These are phyloP conservation scores for Monosporozyma servazzii DNA, from an alignment of 805 yeast species.

Conservation along the genomic window DNA sequence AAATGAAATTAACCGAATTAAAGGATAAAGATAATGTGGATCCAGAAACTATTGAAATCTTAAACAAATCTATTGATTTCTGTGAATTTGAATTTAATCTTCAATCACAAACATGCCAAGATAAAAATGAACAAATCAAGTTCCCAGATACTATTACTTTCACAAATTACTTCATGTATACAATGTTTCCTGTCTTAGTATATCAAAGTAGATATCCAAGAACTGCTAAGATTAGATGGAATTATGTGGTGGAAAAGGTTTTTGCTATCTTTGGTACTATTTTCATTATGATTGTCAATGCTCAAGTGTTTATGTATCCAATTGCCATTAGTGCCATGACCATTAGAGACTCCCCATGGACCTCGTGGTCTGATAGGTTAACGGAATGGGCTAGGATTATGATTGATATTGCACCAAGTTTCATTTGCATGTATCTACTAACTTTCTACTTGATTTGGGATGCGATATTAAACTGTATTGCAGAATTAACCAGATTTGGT, in stretches of 20 bases:
- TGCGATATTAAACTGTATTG: slow-evolving; percentile 79
- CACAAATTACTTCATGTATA: slow-evolving; percentile 59
- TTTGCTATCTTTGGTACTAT: slow-evolving; percentile 84
- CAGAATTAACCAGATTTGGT: slow-evolving; percentile 80
- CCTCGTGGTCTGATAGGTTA: slow-evolving; percentile 15
- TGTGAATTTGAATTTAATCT: slow-evolving; percentile 62
- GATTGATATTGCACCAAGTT: slow-evolving; percentile 70
- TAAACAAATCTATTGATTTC: slow-evolving; percentile 47
- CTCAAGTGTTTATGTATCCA: slow-evolving; percentile 72
- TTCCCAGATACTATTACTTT: slow-evolving; percentile 72
- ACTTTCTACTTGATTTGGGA: slow-evolving; percentile 93
- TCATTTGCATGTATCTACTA: slow-evolving; percentile 63
- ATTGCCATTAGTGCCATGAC: slow-evolving; percentile 49
- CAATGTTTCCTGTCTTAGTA: slow-evolving; percentile 86
- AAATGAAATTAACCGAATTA: slow-evolving; percentile 7
- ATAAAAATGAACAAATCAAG: not conserved
- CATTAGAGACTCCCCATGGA: slow-evolving; percentile 33
- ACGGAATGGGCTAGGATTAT: slow-evolving; percentile 33
- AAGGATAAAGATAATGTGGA: slow-evolving; percentile 10
- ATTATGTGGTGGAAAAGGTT: slow-evolving; percentile 57
- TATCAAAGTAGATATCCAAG: slow-evolving; percentile 79
- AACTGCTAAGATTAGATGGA: slow-evolving; percentile 57
- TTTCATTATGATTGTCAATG: slow-evolving; percentile 69
- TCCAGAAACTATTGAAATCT: slow-evolving; percentile 47
- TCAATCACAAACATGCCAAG: slow-evolving; percentile 33